Base-by-base conservation (phyloP, 305 asterid genomes). In the Rubia occidens region DNA sequence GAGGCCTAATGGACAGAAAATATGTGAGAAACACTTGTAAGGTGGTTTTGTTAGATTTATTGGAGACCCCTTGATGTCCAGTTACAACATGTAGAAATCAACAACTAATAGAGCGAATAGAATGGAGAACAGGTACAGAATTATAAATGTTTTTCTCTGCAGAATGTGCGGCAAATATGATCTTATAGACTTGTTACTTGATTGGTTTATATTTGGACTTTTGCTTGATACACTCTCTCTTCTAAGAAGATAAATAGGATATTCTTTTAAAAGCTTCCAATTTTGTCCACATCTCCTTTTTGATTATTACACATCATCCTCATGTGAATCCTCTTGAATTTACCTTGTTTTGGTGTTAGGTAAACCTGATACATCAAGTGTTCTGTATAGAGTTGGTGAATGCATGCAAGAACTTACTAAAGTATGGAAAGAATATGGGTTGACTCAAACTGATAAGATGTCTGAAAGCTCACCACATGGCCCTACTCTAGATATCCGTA, bases 381-480 rank as follows among this genome's bases (percentile, higher is more conserved):
- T 92, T 71, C 82, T 88, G 70, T 95, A 95, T 78, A 88, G 86
- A 83, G 89, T 87, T 85, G 99, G 98, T 51, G 98, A 91, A 80
- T 89, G 98, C 85, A 85, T 91, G 99, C 95, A 88, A 85, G 99
- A 91, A 74, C 85, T 91, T 60, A 78, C 85, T 54, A 86, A 86
- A 76, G 75, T 91, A 73, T 91, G 98, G 99, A 87, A 81, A 79
- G 99, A 91, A 78, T 85, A 81, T 84, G 85, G 85, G 82, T 71
- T 79, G 63, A 80, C 85, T 18, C 94, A 82, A 84, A 80, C 85
- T 68, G 95, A 88, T 73, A 85, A 83, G 82, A 71, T 85, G 62
- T 67, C 79, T 73, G 96, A 82, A 76, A 83, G 88, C 72, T 76
- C 88, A 78, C 88, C 81, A 76, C 81, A 65, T 83, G 96, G 95